Evolutionary conservation across 768 basidiomycete genomes (phyloP).

Genomic region (Amanita rimosa): DNA sequence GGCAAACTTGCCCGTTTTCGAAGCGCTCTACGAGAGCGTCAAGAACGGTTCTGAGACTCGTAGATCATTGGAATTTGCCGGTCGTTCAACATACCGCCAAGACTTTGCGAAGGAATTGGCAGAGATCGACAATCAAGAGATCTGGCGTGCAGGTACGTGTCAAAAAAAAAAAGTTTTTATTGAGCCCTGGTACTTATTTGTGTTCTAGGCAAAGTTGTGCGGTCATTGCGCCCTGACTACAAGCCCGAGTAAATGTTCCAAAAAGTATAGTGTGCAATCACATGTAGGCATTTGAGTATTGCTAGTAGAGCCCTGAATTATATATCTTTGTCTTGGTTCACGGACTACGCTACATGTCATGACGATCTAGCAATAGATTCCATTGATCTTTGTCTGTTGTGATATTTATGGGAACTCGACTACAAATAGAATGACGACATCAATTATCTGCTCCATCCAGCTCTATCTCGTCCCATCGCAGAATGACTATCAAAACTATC

Average conservation of each 20-base stretch:
- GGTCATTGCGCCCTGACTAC: slow-evolving; percentile 79
- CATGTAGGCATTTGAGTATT: neutral
- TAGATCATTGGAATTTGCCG: slow-evolving; percentile 94
- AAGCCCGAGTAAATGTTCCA: slow-evolving; percentile 38
- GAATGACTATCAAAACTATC: slow-evolving; percentile 39
- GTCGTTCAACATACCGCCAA: slow-evolving; percentile 82
- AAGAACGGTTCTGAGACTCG: slow-evolving; percentile 94
- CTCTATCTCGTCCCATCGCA: slow-evolving; percentile 9
- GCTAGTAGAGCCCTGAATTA: too few relatives aligned
- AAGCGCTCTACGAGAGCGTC: slow-evolving; percentile 91
- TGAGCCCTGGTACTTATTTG: neutral
- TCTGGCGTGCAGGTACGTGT: slow-evolving; percentile 83
- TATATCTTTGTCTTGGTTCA: neutral
- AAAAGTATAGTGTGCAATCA: neutral
- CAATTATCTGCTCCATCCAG: neutral
- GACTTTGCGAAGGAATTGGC: slow-evolving; percentile 87
- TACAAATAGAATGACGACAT: slow-evolving; percentile 1
- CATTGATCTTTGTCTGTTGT: neutral
- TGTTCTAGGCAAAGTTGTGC: slow-evolving; percentile 73
- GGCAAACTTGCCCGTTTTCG: slow-evolving; percentile 90
- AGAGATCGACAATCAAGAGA: slow-evolving; percentile 96
- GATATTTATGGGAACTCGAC: too few relatives aligned
- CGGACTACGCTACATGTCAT: neutral
- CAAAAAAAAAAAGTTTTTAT: neutral
- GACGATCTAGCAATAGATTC: too few relatives aligned